Base-by-base conservation (phyloP, 2,329 filamentous ascomycete species). In the Diaporthe capsici region DNA sequence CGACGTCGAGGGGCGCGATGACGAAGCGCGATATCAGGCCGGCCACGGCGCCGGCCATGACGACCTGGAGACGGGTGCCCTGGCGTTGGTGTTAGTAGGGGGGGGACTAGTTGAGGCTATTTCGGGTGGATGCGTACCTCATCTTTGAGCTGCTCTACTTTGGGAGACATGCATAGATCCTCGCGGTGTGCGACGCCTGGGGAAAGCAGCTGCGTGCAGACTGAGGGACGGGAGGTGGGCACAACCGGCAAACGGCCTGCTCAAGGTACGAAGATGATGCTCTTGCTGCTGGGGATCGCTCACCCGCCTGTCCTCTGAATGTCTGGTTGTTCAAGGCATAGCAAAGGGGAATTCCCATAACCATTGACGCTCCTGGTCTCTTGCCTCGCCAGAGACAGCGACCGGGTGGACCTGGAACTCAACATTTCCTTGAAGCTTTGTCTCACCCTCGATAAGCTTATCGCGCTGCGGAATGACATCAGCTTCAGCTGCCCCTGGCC, bases 11-110 rank as follows among this genome's bases (percentile, higher is more conserved):
- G 72, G 97, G 97, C 25, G 97, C 95, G 82, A 98, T 93, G 82
- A 97, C 91, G 88, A 99, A 98, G 83, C 96, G 93, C 73, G 97
- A 97, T 78, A 98, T 92, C 79, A 98, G 90, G 75, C 97, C 97
- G 78, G 97, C 95, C 79, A 88, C 87, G 65, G 88, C 89, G 73
- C 90, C 90, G 57, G 90, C 90, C 61, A 86, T 82, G 70, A 91
- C 86, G 77, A 90, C 89, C 81, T 92, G 90, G 60, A 89, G 83
- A 77, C 84, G 87, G 72, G 90, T 88, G 83, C 90, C 90, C 89
- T 90, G 75, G 10, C 51, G n/a, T 42, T 15, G 34, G 13, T 37
- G 61, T 73, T 74, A 72, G 61, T 34, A 70, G 47, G 42, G 61
- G 42, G 61, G 53, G 39, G 57, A 12, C 6, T 34, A 22, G 15